Base-by-base conservation (phyloP, 2,329 filamentous ascomycete species). In the Exophiala xenobiotica region DNA sequence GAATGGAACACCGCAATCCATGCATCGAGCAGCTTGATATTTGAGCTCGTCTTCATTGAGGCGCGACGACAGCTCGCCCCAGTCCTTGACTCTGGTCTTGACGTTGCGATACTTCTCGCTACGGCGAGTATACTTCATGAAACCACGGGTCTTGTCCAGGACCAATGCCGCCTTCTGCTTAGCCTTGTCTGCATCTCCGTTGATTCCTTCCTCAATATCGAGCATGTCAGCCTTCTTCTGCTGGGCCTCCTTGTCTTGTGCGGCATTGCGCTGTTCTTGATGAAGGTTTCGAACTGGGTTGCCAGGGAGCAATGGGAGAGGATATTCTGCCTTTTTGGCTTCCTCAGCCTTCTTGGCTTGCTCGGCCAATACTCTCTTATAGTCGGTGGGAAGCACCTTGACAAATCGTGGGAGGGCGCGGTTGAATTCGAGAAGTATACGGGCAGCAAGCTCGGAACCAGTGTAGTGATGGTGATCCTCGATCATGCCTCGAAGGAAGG, bases 391-490 rank as follows among this genome's bases (percentile, higher is more conserved):
- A 53, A 97, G 78, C 46, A 96, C 86, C 79, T 96, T 96, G 74
- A 96, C 80, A 65, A 97, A 96, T 62, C 90, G 88, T 51, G 86
- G 86, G 46, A 96, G 81, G 37, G 91, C 91, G 61, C 90, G 86
- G 70, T 85, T 95, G 76, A 96, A 97, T 76, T 97, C 92, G n/a
- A 96, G 80, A 7, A 97, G 78, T 59, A 96, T 89, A 57, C 92
- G 88, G 54, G 91, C 91, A 24, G 92, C 92, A 48, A 95, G 82
- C 77, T 96, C 92, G 11, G 92, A 96, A 54, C 92, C 92, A 52
- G 92, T 97, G 78, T 96, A 96, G 72, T 96, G 92, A 72, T 96
- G 90, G 67, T 97, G 92, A 62, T 97, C 92, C 75, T 97, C 92
- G 49, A 97, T 89, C 61, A 96, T 79, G 57, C 91, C 88, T 61